Evolutionary conservation across 202 grass and related monocot species (phyloP), one percentile per base, ranked within the genome.

Genomic region (Panicum hallii): DNA sequence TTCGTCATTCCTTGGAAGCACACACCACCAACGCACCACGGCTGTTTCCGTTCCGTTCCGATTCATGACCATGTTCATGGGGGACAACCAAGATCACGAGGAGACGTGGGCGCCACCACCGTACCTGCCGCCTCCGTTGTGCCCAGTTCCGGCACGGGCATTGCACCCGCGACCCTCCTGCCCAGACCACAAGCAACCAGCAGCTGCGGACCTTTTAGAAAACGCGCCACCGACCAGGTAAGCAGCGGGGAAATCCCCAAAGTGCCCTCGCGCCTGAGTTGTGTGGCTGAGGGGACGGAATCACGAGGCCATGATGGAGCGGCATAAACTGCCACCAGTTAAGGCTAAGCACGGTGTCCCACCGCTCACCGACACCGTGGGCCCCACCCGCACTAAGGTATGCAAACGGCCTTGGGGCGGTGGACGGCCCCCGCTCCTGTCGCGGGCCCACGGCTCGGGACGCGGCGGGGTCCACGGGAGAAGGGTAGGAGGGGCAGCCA

Each of bases 321-420:
- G 56, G n/a, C 77, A 67, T 61, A 74, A 55, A 55, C 71, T 26
- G 28, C 15, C 38, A 55, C 43, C 46, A 30, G 44, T 14, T 63
- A 79, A 79, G 22, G 26, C 26, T 26, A 26, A 26, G 26, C 26
- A 26, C 26, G 26, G 26, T 26, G 26, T 26, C 84, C 47, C 69
- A 78, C 74, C 74, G 19, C 74, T 66, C 76, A 84, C 81, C 81
- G 75, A 74, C 81, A 79, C 16, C 26, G 28, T 9, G 12, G 81
- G 81, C 12, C 23, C 80, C 73, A 83, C 85, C 6, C 15, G 68
- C 5, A 43, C 17, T 17, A 15, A 17, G 28, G 56, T 16, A 34
- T 54, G 69, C 63, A 65, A 75, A 67, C 47, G 72, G 65, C 38
- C 55, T 3, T 80, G 77, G 77, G 16, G 16, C 49, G 83, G 66